Conservation (phyloP, 495 filamentous ascomycete genomes). For the Elasticomyces elasticus region DNA sequence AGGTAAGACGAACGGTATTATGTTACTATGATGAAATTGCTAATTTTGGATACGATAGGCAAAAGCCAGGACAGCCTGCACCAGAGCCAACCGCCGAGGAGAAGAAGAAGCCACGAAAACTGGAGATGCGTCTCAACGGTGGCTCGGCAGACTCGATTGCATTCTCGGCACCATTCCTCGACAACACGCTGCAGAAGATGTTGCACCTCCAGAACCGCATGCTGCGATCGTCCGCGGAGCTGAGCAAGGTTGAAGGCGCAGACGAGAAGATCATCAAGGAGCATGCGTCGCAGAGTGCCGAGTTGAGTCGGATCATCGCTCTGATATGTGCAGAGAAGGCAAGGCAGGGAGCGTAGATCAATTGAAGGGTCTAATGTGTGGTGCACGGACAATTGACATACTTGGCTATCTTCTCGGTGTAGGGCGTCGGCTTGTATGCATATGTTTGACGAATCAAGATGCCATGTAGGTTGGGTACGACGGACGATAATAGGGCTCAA, state of each 20-base stretch:
- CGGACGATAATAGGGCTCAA: no score
- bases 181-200: conserved; percentile 36
- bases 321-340: conserved; percentile 38
- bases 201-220: conserved; percentile 33
- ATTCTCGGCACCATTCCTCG: conserved; percentile 36
- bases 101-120: conserved; percentile 32
- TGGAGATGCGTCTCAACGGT: conserved; percentile 32
- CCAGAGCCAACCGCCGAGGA: conserved; percentile 9
- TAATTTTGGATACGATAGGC: conserved; percentile 6
- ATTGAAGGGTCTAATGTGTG: no score
- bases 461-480: no score
- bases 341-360: conserved; percentile 31
- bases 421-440: no score
- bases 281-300: conserved; percentile 33
- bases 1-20: conserved; percentile 21
- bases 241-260: conserved; percentile 28
- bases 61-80: conserved; percentile 4
- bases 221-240: conserved; percentile 29
- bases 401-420: no score
- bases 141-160: conserved; percentile 24
- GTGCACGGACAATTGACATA: no score
- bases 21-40: no score
- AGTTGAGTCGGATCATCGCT: conserved; percentile 34
- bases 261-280: conserved; percentile 32
- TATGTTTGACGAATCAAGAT: no score